Percentiles rank a stretch among this genome's conserved stretches.
phyloP scores from a whole-genome alignment of 73 alveolate genomes.

The Effrenium voratum region DNA sequence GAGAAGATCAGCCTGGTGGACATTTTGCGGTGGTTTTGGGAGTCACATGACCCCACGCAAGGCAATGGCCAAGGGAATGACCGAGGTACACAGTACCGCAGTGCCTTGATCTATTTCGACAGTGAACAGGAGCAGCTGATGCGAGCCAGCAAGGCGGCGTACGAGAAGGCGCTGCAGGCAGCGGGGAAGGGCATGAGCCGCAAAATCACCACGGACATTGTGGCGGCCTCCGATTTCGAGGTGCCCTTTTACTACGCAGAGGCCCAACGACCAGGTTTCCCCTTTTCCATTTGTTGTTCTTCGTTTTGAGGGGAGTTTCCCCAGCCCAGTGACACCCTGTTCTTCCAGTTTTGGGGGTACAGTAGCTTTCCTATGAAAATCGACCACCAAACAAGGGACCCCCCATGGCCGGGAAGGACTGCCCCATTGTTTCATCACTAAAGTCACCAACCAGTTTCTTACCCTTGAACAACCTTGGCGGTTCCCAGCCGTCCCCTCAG shows the following conservation, averaged over 20 bases:
- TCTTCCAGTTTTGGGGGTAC: too few relatives aligned
- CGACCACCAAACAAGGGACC: too few relatives aligned
- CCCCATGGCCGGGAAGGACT: too few relatives aligned
- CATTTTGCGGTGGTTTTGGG: conserved; percentile 95
- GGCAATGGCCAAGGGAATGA: conserved; percentile 96
- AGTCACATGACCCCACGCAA: conserved; percentile 96
- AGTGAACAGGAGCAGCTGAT: conserved; percentile 88
- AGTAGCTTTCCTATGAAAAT: too few relatives aligned
- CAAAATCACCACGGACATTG: conserved; percentile 77
- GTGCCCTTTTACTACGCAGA: conserved; percentile 76
- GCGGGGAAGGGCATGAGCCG: conserved; percentile 35
- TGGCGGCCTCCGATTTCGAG: conserved; percentile 64
- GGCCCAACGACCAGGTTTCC: too few relatives aligned
- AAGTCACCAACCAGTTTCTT: too few relatives aligned
- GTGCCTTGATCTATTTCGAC: conserved; percentile 74
- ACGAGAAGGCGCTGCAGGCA: conserved; percentile 57
- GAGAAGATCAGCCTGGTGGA: conserved; percentile 75
- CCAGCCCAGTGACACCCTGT: too few relatives aligned
- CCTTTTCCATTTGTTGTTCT: too few relatives aligned
- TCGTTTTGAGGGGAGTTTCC: too few relatives aligned
- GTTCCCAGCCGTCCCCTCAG: too few relatives aligned
- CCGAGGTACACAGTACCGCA: conserved; percentile 95
- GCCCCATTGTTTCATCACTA: too few relatives aligned
- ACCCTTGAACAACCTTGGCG: too few relatives aligned
- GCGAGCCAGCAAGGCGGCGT: conserved; percentile 88